phyloP scores from a whole-genome alignment of 371 early-diverging fungal genomes.

The Rozella allomycis region DNA sequence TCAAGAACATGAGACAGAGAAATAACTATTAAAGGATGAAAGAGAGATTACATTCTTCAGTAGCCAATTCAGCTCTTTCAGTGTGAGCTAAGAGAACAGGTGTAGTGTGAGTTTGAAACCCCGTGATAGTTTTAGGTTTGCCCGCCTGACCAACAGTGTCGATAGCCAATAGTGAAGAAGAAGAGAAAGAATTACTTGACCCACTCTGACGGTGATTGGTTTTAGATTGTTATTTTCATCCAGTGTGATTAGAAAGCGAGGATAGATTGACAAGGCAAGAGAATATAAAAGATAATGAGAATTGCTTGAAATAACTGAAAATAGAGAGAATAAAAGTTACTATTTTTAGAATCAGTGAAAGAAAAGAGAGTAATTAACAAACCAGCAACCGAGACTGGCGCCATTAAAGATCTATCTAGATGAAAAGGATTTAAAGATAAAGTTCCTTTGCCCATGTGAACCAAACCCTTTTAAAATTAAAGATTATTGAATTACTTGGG shows the following conservation, averaged over 20 bases:
- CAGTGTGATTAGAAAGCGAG: constrained; percentile 86
- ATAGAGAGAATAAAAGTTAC: constrained; percentile 19
- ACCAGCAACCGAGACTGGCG: constrained; percentile 71
- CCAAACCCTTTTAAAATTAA: constrained; percentile 34
- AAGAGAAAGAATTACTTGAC: constrained; percentile 29
- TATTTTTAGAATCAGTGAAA: constrained; percentile 67
- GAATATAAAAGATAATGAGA: constrained; percentile 84
- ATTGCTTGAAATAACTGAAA: constrained; percentile 50
- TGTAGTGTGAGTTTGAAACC: constrained; percentile 93
- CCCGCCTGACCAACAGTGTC: constrained; percentile 98
- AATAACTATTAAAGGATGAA: too few species aligned
- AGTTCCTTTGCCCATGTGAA: constrained; percentile 96
- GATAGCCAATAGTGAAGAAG: constrained; percentile 35
- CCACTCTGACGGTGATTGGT: constrained; percentile 79
- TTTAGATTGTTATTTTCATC: constrained; percentile 57
- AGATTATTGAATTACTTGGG: constrained; percentile 37
- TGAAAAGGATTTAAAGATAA: constrained; percentile 84
- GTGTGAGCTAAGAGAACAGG: constrained; percentile 88
- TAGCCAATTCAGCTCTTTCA: constrained; percentile 93
- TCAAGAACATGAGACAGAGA: constrained; percentile 63
- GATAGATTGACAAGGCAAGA: constrained; percentile 79
- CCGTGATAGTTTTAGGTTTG: constrained; percentile 91
- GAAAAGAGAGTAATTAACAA: constrained; percentile 63
- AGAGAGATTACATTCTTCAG: constrained; percentile 69
- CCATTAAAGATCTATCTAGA: constrained; percentile 69